A percentile compares a stretch with the other conserved stretches of the same genome.
Conservation (phyloP, 2,329 filamentous ascomycete species). For the Diaporthe citri region DNA sequence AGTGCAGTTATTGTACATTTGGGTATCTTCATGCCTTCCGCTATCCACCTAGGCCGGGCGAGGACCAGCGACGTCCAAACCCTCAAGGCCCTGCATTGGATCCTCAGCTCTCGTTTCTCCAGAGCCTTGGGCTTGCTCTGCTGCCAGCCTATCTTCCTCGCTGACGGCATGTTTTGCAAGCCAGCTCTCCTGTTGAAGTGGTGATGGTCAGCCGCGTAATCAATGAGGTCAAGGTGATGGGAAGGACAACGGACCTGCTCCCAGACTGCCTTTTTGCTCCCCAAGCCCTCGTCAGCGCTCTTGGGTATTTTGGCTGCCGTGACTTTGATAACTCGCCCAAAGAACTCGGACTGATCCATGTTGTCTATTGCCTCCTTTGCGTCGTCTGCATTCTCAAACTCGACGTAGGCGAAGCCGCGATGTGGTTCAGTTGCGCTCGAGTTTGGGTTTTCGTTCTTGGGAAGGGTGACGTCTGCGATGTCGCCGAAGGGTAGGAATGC, state of each 20-base stretch:
- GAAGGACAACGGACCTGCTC: slow-evolving; percentile 78
- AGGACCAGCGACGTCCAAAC: slow-evolving; percentile 92
- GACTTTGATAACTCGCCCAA: slow-evolving; percentile 91
- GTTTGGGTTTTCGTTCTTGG: slow-evolving; percentile 86
- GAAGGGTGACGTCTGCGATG: slow-evolving; percentile 90
- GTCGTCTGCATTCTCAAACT: slow-evolving; percentile 88
- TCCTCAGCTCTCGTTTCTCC: slow-evolving; percentile 74
- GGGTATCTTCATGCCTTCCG: slow-evolving; percentile 39
- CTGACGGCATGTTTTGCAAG: slow-evolving; percentile 87
- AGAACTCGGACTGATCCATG: slow-evolving; percentile 97
- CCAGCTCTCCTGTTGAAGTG: slow-evolving; percentile 82
- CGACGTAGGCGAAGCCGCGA: slow-evolving; percentile 95
- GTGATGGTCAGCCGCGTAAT: slow-evolving; percentile 38
- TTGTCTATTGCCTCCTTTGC: slow-evolving; percentile 97
- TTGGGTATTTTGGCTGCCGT: slow-evolving; percentile 93
- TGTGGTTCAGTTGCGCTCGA: slow-evolving; percentile 84
- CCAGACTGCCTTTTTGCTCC: slow-evolving; percentile 95
- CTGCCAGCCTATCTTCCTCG: slow-evolving; percentile 79
- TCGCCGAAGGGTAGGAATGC: slow-evolving; percentile 98
- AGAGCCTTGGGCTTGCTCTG: slow-evolving; percentile 62
- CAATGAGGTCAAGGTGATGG: neutral
- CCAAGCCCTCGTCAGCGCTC: slow-evolving; percentile 86
- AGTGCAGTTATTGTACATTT: slow-evolving; percentile 51
- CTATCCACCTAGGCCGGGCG: slow-evolving; percentile 71
- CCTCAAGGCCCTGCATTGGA: slow-evolving; percentile 96